Conservation (phyloP, 129 eudicot genomes). For the Flaveria bidentis region DNA sequence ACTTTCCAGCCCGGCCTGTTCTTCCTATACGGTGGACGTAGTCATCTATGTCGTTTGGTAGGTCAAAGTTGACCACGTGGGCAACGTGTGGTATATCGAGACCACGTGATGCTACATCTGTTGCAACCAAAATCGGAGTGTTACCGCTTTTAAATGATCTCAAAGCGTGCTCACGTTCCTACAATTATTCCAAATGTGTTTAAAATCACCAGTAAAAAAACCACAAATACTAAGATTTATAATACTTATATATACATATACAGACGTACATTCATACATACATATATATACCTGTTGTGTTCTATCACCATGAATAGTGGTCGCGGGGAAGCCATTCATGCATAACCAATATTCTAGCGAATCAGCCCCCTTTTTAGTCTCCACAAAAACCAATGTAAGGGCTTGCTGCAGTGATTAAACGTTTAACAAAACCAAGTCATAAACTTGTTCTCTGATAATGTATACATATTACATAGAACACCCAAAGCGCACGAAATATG, state of each 20-base stretch:
- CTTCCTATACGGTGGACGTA: constrained; percentile 96
- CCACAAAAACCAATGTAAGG: constrained; percentile 82
- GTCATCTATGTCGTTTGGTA: constrained; percentile 92
- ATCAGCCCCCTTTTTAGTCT: constrained; percentile 88
- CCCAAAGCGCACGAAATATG: too few relatives aligned
- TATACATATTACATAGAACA: background rate
- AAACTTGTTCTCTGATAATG: background rate
- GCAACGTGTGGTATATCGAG: constrained; percentile 96
- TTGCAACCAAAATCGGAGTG: constrained; percentile 88
- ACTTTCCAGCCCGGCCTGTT: constrained; percentile 91
- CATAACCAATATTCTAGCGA: constrained; percentile 74
- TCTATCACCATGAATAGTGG: constrained; percentile 84
- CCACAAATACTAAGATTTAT: background rate
- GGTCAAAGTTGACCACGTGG: constrained; percentile 92
- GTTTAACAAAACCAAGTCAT: constrained; percentile 18
- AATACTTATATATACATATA: too few relatives aligned
- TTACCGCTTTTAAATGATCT: constrained; percentile 88
- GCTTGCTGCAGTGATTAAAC: constrained; percentile 59
- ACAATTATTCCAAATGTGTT: constrained; percentile 21
- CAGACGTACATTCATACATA: too few relatives aligned
- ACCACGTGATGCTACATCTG: constrained; percentile 96
- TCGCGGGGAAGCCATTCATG: constrained; percentile 78
- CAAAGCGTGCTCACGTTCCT: constrained; percentile 90
- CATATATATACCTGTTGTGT: constrained; percentile 60
- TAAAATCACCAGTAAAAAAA: background rate